These are phyloP conservation scores for Quercus mongolica DNA, from an alignment of 306 rosid genomes.

Conservation along the genomic window DNA sequence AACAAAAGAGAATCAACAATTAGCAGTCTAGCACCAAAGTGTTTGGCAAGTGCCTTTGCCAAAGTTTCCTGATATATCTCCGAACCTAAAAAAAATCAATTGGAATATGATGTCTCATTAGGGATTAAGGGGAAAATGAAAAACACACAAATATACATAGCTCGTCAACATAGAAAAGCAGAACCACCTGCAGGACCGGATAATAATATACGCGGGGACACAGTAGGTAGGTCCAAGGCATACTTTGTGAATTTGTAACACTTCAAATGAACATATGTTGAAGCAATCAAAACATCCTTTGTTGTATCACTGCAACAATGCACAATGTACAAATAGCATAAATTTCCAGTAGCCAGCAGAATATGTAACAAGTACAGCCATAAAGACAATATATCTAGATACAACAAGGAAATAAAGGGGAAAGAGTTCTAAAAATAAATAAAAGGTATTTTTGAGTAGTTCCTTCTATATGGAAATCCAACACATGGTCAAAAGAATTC, in stretches of 20 bases:
- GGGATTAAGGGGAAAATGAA: not conserved
- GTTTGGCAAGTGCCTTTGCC: slow-evolving; percentile 86
- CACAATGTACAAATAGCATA: slow-evolving; percentile 17
- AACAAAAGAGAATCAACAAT: slow-evolving; percentile 75
- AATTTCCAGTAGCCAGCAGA: slow-evolving; percentile 1
- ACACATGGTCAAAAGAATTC: not conserved
- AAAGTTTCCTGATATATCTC: slow-evolving; percentile 94
- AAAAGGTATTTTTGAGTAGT: slow-evolving; percentile 1
- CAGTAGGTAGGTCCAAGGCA: slow-evolving; percentile 67
- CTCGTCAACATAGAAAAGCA: not conserved
- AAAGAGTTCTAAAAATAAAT: not conserved
- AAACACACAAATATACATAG: not conserved
- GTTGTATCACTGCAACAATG: slow-evolving; percentile 77
- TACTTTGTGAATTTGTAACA: slow-evolving; percentile 62
- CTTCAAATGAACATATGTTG: slow-evolving; percentile 78
- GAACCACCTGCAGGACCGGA: slow-evolving; percentile 90
- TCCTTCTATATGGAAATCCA: slow-evolving; percentile 4
- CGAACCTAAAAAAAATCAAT: slow-evolving; percentile 60
- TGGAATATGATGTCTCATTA: slow-evolving; percentile 4
- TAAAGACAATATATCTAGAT: not conserved
- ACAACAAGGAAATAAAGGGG: slow-evolving; percentile 1
- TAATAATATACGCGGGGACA: slow-evolving; percentile 75
- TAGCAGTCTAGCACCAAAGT: slow-evolving; percentile 74
- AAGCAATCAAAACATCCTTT: slow-evolving; percentile 66
- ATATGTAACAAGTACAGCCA: not conserved